These are phyloP conservation scores for Brasenia schreberi DNA, from an alignment of 164 flowering plant genomes.

Conservation along the genomic window DNA sequence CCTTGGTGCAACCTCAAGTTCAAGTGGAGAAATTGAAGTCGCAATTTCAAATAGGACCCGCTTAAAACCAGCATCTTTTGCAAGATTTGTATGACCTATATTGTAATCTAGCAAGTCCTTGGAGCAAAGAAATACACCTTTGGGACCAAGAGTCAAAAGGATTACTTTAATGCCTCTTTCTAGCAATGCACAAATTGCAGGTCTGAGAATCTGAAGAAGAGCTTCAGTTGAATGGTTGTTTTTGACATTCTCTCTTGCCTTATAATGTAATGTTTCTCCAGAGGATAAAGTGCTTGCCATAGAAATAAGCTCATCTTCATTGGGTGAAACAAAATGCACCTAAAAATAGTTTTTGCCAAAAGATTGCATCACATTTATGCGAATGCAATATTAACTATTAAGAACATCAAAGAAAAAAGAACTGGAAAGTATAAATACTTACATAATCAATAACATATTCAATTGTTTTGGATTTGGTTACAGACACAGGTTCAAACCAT, in stretches of 20 bases:
- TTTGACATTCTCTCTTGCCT: constrained; percentile 2
- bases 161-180: constrained; percentile 61
- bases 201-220: constrained; percentile 24
- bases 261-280: constrained; percentile 19
- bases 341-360: not conserved
- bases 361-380: not conserved
- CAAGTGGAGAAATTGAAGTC: too few relatives aligned
- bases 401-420: not conserved
- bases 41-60: constrained; percentile 11
- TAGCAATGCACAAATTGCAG: constrained; percentile 54
- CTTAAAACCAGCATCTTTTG: constrained; percentile 4
- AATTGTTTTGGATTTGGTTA: constrained; percentile 71
- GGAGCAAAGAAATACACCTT: too few relatives aligned
- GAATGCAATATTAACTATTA: not conserved
- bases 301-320: constrained; percentile 87
- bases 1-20: too few relatives aligned
- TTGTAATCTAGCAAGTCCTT: too few relatives aligned
- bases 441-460: constrained; percentile 55
- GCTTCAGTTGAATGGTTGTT: not conserved
- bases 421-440: constrained; percentile 24
- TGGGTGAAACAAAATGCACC: too few relatives aligned
- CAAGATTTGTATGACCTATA: not conserved
- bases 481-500: constrained; percentile 99
- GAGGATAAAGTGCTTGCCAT: constrained; percentile 81
- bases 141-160: constrained; percentile 3